A percentile compares a stretch with the other conserved stretches of the same genome.
These are phyloP conservation scores for Rhododendron molle DNA, from an alignment of 148 eudicot genomes.

Conservation along the genomic window DNA sequence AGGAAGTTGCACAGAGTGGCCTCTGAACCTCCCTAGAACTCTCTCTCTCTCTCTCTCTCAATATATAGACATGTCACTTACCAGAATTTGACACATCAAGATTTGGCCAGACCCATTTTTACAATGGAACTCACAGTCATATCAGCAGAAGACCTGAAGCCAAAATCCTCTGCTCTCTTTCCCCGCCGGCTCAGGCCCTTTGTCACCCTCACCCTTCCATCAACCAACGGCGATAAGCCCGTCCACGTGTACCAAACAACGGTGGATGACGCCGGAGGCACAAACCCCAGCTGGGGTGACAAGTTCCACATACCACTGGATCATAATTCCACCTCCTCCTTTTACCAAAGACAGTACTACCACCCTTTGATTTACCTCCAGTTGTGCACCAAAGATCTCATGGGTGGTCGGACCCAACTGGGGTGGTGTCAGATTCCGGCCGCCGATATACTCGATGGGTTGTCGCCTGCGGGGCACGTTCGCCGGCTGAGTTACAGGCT, in stretches of 20 bases:
- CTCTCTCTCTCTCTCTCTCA: not conserved
- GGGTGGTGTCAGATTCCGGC: slow-evolving; percentile 65
- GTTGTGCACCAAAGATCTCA: slow-evolving; percentile 29
- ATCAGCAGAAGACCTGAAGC: slow-evolving; percentile 57
- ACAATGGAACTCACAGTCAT: slow-evolving; percentile 41
- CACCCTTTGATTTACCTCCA: slow-evolving; percentile 34
- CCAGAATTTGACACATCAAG: too few relatives aligned
- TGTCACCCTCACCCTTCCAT: slow-evolving; percentile 36
- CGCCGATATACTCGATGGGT: slow-evolving; percentile 37
- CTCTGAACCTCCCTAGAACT: slow-evolving; percentile 6
- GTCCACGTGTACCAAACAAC: slow-evolving; percentile 34
- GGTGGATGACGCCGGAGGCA: slow-evolving; percentile 46
- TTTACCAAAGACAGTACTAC: slow-evolving; percentile 8
- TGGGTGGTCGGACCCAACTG: slow-evolving; percentile 29
- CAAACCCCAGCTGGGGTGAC: slow-evolving; percentile 58
- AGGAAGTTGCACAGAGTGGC: not conserved
- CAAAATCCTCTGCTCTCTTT: slow-evolving; percentile 19
- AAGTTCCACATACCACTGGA: slow-evolving; percentile 41
- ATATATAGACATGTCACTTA: not conserved
- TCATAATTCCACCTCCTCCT: slow-evolving; percentile 18
- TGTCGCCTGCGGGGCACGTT: slow-evolving; percentile 24
- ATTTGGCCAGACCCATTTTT: not conserved
- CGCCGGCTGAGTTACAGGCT: slow-evolving; percentile 55
- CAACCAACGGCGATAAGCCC: slow-evolving; percentile 8
- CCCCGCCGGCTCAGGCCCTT: slow-evolving; percentile 31